Conservation (phyloP, 2,329 filamentous ascomycete species). For the Hyphodiscus sp. region DNA sequence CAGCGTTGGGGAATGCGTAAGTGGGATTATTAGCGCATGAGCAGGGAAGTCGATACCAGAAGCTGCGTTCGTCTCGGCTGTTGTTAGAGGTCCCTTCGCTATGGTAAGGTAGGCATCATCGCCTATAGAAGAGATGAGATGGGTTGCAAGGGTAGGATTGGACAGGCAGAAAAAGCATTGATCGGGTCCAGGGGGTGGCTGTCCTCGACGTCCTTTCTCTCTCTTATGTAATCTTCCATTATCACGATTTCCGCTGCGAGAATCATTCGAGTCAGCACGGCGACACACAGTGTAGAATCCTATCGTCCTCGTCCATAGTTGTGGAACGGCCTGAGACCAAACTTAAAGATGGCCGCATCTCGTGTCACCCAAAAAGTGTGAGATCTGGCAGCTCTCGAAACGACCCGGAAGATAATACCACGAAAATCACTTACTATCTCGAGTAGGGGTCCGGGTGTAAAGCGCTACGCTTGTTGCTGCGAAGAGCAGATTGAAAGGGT, state of each 20-base stretch:
- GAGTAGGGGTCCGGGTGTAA: constrained; percentile 43
- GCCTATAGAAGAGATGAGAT: constrained; percentile 86
- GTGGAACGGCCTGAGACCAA: too few relatives aligned
- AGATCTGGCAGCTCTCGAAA: too few relatives aligned
- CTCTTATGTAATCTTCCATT: constrained; percentile 34
- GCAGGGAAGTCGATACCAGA: constrained; percentile 67
- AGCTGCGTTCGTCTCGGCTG: constrained; percentile 56
- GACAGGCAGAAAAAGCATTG: constrained; percentile 95
- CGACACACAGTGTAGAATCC: too few relatives aligned
- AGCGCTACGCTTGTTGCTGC: constrained; percentile 51
- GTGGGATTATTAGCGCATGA: constrained; percentile 87
- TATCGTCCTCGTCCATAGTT: too few relatives aligned
- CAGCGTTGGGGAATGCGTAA: constrained; percentile 74
- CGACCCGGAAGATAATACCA: too few relatives aligned
- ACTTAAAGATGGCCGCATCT: too few relatives aligned
- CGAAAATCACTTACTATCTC: constrained; percentile 37
- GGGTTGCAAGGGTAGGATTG: constrained; percentile 74
- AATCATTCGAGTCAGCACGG: too few relatives aligned
- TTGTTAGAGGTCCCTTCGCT: constrained; percentile 82
- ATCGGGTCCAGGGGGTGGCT: constrained; percentile 61
- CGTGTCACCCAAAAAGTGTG: too few relatives aligned
- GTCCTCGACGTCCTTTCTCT: constrained; percentile 40
- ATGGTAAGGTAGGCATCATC: constrained; percentile 84
- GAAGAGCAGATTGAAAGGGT: constrained; percentile 52
- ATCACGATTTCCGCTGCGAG: constrained; percentile 35